phyloP scores from a whole-genome alignment of 371 early-diverging fungal species.

The Funneliformis caledonium region DNA sequence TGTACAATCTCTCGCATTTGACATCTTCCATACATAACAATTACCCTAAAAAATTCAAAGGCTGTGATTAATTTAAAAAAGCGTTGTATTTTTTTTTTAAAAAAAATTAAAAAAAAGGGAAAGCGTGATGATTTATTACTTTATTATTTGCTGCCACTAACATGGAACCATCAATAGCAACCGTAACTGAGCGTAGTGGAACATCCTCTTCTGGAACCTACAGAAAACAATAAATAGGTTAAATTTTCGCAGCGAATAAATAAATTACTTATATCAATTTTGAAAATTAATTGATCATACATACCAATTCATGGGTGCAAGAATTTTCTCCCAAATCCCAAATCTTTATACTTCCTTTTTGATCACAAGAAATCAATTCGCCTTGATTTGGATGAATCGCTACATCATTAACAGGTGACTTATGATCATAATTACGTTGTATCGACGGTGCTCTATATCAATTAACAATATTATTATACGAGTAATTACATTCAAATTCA shows the following conservation, averaged over 20 bases:
- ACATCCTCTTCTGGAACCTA: constrained; percentile 88
- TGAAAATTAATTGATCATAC: constrained; percentile 13
- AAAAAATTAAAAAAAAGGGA: neutral
- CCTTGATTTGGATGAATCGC: constrained; percentile 96
- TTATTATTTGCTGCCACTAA: constrained; percentile 93
- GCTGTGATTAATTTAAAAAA: neutral
- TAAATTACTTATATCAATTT: neutral
- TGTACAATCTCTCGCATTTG: constrained; percentile 59
- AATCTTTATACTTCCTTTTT: constrained; percentile 88
- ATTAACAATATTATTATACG: neutral
- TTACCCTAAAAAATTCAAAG: constrained; percentile 59
- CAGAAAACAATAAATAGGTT: neutral
- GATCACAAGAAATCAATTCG: constrained; percentile 93
- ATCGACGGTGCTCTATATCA: constrained; percentile 68
- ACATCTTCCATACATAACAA: constrained; percentile 86
- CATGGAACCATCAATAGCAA: constrained; percentile 88
- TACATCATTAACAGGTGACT: constrained; percentile 90
- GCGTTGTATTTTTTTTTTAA: neutral
- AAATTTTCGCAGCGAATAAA: neutral
- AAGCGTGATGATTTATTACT: constrained; percentile 46
- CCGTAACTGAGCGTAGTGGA: constrained; percentile 87
- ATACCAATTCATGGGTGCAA: constrained; percentile 85
- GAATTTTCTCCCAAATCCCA: constrained; percentile 93
- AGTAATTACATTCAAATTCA: neutral
- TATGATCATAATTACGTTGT: constrained; percentile 86